Evolutionary conservation across 352 stramenopile species (phyloP).

Genomic region (Phytophthora hybrid): DNA sequence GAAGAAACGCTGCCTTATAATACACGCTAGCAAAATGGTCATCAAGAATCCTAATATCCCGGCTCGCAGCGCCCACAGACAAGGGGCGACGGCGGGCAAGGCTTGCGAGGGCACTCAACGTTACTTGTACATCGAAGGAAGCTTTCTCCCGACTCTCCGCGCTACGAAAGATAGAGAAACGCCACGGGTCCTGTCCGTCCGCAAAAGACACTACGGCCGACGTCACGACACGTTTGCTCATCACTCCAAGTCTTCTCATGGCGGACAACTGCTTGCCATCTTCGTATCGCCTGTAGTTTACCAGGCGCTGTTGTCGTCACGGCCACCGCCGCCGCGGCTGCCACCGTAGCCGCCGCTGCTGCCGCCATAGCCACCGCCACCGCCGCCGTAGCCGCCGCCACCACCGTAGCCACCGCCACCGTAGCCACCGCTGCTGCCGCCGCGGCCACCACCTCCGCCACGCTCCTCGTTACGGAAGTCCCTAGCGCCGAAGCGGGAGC

Average conservation of each 20-base stretch:
- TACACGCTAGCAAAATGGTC: constrained; percentile 79
- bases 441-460: constrained; percentile 51
- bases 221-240: constrained; percentile 43
- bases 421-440: constrained; percentile 26
- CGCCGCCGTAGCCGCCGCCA: constrained; percentile 41
- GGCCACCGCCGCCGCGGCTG: constrained; percentile 43
- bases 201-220: constrained; percentile 38
- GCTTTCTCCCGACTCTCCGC: constrained; percentile 72
- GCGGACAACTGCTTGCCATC: constrained; percentile 55
- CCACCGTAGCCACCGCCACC: constrained; percentile 37
- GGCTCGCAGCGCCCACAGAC: constrained; percentile 36
- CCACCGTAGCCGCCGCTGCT: constrained; percentile 41
- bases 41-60: constrained; percentile 56
- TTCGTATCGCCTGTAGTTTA: constrained; percentile 56
- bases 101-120: constrained; percentile 61
- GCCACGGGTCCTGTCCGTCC: constrained; percentile 37
- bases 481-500: constrained; percentile 84
- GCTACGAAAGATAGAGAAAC: constrained; percentile 58
- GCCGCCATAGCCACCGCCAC: constrained; percentile 33
- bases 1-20: constrained; percentile 81
- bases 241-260: constrained; percentile 53
- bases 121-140: constrained; percentile 84
- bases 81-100: constrained; percentile 46
- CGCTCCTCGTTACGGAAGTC: constrained; percentile 89
- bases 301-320: constrained; percentile 90